These are phyloP conservation scores for Russula brevipes DNA, from an alignment of 768 basidiomycete genomes.

Conservation along the genomic window DNA sequence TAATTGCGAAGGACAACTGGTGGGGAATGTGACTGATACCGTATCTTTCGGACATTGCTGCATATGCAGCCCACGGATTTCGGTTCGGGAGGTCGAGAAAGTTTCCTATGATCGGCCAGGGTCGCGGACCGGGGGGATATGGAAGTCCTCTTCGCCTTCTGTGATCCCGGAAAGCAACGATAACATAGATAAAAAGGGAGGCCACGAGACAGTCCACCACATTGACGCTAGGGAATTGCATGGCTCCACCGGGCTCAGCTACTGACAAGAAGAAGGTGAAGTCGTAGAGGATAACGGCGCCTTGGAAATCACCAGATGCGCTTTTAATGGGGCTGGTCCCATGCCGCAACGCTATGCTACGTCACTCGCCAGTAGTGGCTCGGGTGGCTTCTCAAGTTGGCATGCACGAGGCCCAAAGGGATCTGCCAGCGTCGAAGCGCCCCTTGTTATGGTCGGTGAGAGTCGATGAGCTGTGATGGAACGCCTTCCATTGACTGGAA, in stretches of 20 bases:
- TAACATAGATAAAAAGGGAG: neutral
- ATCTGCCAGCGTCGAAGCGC: no score
- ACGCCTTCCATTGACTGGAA: no score
- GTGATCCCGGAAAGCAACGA: neutral
- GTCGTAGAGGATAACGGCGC: neutral
- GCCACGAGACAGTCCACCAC: neutral
- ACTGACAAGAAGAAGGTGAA: neutral
- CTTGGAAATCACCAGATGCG: no score
- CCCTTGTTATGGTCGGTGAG: no score
- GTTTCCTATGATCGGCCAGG: conserved; percentile 6
- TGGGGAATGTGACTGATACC: neutral
- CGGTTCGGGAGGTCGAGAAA: neutral
- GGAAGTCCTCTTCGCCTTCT: conserved; percentile 1
- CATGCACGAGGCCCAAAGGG: no score
- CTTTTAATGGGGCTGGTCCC: no score
- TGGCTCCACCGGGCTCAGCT: neutral
- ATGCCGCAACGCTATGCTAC: no score
- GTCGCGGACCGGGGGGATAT: conserved; percentile 11
- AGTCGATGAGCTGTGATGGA: no score
- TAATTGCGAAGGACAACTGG: neutral
- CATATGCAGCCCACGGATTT: neutral
- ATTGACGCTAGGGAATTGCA: neutral
- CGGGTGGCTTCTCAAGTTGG: no score
- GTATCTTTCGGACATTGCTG: conserved; percentile 7
- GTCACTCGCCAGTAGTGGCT: no score